Evolutionary conservation across 148 eudicot genomes (phyloP).

Genomic region (Suaeda aralocaspica): DNA sequence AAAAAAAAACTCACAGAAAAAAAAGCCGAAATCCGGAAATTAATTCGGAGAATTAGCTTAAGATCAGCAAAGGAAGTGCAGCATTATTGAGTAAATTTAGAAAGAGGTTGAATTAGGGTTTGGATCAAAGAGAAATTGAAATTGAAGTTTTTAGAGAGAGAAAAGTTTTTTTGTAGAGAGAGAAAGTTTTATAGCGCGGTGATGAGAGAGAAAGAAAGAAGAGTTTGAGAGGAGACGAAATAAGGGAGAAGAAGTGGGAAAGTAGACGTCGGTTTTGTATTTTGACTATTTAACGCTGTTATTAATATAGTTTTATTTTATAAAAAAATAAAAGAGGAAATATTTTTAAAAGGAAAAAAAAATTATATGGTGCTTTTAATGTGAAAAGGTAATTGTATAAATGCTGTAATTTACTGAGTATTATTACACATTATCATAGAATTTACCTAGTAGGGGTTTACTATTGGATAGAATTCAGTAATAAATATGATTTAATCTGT

Average conservation of each 20-base stretch:
- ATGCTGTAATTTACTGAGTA: no score
- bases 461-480: no score
- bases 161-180: constrained; percentile 7
- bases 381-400: no score
- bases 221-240: constrained; percentile 3
- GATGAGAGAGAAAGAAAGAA: constrained; percentile 12
- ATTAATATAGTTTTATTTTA: no score
- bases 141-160: not conserved
- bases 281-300: constrained; percentile 17
- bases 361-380: no score
- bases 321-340: no score
- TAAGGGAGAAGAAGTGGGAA: not conserved
- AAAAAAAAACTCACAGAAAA: constrained; percentile 18
- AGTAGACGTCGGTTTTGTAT: constrained; percentile 20
- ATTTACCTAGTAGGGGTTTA: no score
- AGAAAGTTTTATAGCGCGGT: not conserved
- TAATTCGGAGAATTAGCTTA: not conserved
- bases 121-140: constrained; percentile 20
- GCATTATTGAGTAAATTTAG: constrained; percentile 15
- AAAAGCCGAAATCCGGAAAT: not conserved
- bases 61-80: constrained; percentile 19
- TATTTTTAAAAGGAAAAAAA: no score
- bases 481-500: no score
- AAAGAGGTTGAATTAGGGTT: constrained; percentile 15
- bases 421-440: no score